Conservation (phyloP, 495 filamentous ascomycete genomes). For the Tuber aestivum region DNA sequence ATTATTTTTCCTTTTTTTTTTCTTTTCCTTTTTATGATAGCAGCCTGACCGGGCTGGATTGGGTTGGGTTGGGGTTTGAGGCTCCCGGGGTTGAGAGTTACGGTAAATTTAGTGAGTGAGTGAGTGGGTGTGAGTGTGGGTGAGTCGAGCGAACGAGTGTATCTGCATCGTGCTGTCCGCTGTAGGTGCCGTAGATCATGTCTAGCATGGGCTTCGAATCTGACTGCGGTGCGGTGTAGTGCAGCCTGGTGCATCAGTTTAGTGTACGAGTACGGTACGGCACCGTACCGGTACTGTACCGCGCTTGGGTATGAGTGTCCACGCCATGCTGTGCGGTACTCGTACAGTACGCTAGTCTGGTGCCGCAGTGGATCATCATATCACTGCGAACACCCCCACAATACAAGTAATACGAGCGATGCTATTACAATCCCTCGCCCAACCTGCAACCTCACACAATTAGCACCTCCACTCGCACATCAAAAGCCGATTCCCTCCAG, state of each 20-base stretch:
- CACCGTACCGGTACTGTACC: no score
- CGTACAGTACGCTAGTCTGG: neutral
- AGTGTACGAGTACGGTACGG: no score
- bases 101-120: no score
- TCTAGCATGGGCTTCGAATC: neutral
- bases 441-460: neutral
- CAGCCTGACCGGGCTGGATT: neutral
- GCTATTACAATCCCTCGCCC: neutral
- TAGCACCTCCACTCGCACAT: neutral
- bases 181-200: neutral
- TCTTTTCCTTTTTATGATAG: neutral
- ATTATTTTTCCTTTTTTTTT: no score
- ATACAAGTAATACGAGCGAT: no score
- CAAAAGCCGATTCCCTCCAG: neutral
- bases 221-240: neutral
- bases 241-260: neutral
- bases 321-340: neutral
- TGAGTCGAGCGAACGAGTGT: neutral
- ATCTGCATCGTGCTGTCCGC: neutral
- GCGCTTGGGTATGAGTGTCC: no score
- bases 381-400: neutral
- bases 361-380: neutral
- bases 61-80: neutral
- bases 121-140: neutral
- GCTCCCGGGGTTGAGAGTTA: neutral